Evolutionary conservation across 1,284 basidiomycete species (phyloP).

Genomic region (Testicularia cyperi): DNA sequence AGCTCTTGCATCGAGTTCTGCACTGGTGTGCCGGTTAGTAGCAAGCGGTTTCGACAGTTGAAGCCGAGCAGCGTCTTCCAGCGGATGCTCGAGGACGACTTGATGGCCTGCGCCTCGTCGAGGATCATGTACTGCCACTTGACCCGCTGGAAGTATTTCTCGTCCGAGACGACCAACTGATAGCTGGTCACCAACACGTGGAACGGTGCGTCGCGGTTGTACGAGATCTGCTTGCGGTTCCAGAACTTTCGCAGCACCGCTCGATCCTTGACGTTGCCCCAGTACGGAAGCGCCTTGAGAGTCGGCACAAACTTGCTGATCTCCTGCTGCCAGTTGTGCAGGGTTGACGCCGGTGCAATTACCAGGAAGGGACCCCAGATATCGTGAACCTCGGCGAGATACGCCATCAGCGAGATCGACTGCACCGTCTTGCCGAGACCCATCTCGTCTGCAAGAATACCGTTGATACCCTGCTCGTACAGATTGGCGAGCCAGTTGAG

Average conservation of each 20-base stretch:
- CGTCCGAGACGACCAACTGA: constrained; percentile 93
- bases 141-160: constrained; percentile 95
- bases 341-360: constrained; percentile 92
- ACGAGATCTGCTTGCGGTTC: constrained; percentile 96
- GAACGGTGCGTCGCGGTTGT: constrained; percentile 92
- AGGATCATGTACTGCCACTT: constrained; percentile 99
- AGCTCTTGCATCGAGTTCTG: constrained; percentile 99
- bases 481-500: constrained; percentile 97
- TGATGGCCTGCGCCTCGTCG: constrained; percentile 99
- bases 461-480: constrained; percentile 90
- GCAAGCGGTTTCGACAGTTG: constrained; percentile 90
- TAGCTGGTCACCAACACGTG: constrained; percentile 97
- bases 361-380: constrained; percentile 99
- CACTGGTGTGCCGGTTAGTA: constrained; percentile 96
- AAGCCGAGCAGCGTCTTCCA: constrained; percentile 98
- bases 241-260: constrained; percentile 93
- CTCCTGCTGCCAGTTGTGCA: constrained; percentile 99
- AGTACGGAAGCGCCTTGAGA: constrained; percentile 94
- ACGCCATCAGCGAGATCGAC: constrained; percentile 93
- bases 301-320: constrained; percentile 90
- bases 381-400: constrained; percentile 94
- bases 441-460: constrained; percentile 79
- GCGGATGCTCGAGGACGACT: constrained; percentile 91
- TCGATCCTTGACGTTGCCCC: constrained; percentile 97
- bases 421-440: constrained; percentile 79